These are phyloP conservation scores for Lojkania enalia DNA, from an alignment of 2,329 filamentous ascomycete species.

Conservation along the genomic window DNA sequence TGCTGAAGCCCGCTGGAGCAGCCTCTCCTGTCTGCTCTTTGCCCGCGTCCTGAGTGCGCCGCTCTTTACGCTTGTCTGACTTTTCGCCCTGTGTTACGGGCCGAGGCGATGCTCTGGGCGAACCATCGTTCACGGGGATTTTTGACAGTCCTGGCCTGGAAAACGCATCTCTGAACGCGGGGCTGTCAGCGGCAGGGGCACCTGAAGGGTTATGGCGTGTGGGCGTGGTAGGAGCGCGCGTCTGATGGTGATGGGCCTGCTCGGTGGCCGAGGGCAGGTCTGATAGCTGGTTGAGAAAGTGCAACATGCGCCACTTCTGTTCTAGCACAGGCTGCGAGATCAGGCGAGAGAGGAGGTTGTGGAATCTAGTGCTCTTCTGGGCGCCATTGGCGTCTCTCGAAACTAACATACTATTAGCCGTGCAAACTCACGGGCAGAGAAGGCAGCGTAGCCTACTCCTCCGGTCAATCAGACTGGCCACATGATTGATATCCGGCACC, in stretches of 20 bases:
- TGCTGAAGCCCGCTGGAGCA: slow-evolving; percentile 9
- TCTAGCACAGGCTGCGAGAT: slow-evolving; percentile 88
- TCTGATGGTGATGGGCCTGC: slow-evolving; percentile 18
- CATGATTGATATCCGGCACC: slow-evolving; percentile 81
- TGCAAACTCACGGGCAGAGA: neutral
- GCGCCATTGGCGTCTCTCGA: slow-evolving; percentile 74
- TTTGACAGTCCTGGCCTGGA: slow-evolving; percentile 50
- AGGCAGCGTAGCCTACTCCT: slow-evolving; percentile 53
- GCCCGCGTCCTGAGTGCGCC: slow-evolving; percentile 24
- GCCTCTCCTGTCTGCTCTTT: slow-evolving; percentile 30
- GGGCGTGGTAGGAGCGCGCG: slow-evolving; percentile 32
- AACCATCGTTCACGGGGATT: slow-evolving; percentile 40
- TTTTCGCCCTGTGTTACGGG: slow-evolving; percentile 24
- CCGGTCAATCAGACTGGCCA: slow-evolving; percentile 87
- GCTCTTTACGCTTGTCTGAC: slow-evolving; percentile 31
- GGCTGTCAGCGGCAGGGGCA: slow-evolving; percentile 24
- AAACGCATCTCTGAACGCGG: slow-evolving; percentile 53
- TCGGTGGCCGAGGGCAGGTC: slow-evolving; percentile 51
- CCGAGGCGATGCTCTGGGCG: slow-evolving; percentile 30
- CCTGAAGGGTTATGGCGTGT: slow-evolving; percentile 24
- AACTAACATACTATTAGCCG: slow-evolving; percentile 49
- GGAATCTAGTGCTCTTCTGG: slow-evolving; percentile 75
- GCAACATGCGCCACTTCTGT: slow-evolving; percentile 96
- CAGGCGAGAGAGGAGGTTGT: slow-evolving; percentile 86
- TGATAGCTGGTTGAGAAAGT: slow-evolving; percentile 82